phyloP scores from a whole-genome alignment of 2,329 filamentous ascomycete genomes.

The Cladophialophora exuberans region DNA sequence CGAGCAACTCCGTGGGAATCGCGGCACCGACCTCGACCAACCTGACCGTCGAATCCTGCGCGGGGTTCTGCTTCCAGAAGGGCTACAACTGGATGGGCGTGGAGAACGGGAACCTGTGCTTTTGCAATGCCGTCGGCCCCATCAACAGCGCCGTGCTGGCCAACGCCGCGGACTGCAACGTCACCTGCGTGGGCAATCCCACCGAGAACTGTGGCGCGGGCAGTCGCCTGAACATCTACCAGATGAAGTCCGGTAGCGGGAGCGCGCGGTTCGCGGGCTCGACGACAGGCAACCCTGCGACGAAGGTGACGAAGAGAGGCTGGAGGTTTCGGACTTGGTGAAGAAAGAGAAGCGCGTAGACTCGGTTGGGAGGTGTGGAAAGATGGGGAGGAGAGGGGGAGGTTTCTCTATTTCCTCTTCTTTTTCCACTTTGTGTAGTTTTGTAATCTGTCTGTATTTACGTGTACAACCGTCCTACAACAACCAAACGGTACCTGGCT shows the following conservation, averaged over 20 bases:
- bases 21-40: conserved; percentile 2
- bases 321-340: conserved; percentile 14
- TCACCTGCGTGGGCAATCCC: conserved; percentile 31
- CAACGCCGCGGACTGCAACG: conserved; percentile 27
- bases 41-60: conserved; percentile 38
- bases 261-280: conserved; percentile 4
- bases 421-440: too few species aligned
- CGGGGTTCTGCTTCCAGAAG: conserved; percentile 19
- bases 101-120: conserved; percentile 44
- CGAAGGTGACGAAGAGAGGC: conserved; percentile 7
- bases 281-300: background rate
- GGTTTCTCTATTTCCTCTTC: too few species aligned
- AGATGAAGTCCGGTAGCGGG: conserved; percentile 16
- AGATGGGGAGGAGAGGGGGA: too few species aligned
- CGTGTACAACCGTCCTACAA: too few species aligned
- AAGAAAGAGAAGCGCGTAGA: too few species aligned
- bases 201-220: conserved; percentile 32
- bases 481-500: too few species aligned
- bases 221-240: conserved; percentile 25
- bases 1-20: conserved; percentile 1
- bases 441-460: too few species aligned
- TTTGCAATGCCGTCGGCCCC: conserved; percentile 25
- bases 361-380: too few species aligned
- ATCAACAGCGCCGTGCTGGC: conserved; percentile 25
- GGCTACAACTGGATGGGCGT: conserved; percentile 43